Conservation (phyloP, 441 rosid species). For the Erysimum cheiri region DNA sequence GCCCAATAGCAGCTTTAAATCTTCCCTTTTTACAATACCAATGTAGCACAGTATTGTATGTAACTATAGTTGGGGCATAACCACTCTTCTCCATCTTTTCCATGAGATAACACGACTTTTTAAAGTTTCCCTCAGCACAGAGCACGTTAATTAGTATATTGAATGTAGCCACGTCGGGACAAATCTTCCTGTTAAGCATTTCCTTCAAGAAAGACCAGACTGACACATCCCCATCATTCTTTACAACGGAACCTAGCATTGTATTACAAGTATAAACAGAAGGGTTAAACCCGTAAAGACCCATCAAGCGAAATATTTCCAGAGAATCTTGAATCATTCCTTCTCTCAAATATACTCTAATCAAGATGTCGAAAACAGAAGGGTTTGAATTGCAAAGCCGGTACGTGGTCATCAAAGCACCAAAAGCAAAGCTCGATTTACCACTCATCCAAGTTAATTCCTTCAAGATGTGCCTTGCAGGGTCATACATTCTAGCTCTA, state of each 20-base stretch:
- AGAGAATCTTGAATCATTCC: constrained; percentile 67
- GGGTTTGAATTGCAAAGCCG: constrained; percentile 87
- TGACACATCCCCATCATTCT: constrained; percentile 51
- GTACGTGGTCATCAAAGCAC: constrained; percentile 75
- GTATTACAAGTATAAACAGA: constrained; percentile 73
- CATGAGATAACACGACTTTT: constrained; percentile 69
- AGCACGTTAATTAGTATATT: constrained; percentile 75
- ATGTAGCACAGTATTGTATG: constrained; percentile 78
- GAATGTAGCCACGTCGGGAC: constrained; percentile 83
- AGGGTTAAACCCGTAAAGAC: constrained; percentile 67
- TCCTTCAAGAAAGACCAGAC: constrained; percentile 77
- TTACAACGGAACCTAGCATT: constrained; percentile 63
- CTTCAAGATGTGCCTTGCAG: constrained; percentile 64
- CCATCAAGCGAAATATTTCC: constrained; percentile 66
- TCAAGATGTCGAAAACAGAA: constrained; percentile 79
- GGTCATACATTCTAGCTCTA: constrained; percentile 79
- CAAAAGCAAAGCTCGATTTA: constrained; percentile 61
- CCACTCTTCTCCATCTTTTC: constrained; percentile 84
- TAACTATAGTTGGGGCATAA: constrained; percentile 69
- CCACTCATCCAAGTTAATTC: constrained; percentile 55
- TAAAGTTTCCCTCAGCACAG: constrained; percentile 70
- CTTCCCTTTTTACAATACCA: constrained; percentile 82
- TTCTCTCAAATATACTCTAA: constrained; percentile 66
- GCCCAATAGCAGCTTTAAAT: constrained; percentile 64
- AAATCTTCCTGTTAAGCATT: constrained; percentile 69